A percentile compares a stretch with the other conserved stretches of the same genome.
These are phyloP conservation scores for Tolypocladium tropicale DNA, from an alignment of 2,329 filamentous ascomycete species.

Conservation along the genomic window DNA sequence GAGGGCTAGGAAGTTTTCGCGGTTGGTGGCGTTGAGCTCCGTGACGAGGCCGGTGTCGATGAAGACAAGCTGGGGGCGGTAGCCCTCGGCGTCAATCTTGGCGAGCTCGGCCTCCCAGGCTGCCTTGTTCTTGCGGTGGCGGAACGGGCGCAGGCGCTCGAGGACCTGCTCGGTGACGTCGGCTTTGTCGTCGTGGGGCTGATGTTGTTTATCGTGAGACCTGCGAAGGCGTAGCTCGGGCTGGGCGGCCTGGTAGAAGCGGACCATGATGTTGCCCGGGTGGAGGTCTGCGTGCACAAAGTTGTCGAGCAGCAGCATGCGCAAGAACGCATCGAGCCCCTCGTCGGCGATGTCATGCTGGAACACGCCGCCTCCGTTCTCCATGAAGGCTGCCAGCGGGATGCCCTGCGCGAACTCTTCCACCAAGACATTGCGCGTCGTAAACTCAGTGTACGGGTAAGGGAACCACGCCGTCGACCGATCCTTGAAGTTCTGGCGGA, in stretches of 20 bases:
- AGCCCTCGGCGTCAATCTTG: slow-evolving; percentile 77
- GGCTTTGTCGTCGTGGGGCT: slow-evolving; percentile 38
- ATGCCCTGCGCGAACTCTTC: slow-evolving; percentile 96
- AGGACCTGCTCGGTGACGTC: slow-evolving; percentile 87
- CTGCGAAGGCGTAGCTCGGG: slow-evolving; percentile 44
- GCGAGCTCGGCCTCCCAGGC: slow-evolving; percentile 67
- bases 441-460: slow-evolving; percentile 86
- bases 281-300: slow-evolving; percentile 96
- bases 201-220: slow-evolving; percentile 7
- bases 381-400: slow-evolving; percentile 78
- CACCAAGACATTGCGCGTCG: slow-evolving; percentile 81
- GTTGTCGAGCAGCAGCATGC: slow-evolving; percentile 95
- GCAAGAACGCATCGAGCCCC: slow-evolving; percentile 87
- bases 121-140: slow-evolving; percentile 46
- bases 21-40: slow-evolving; percentile 78
- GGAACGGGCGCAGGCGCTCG: slow-evolving; percentile 64
- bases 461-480: slow-evolving; percentile 94
- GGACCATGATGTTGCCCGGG: slow-evolving; percentile 98
- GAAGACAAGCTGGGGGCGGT: slow-evolving; percentile 88
- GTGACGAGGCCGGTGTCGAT: slow-evolving; percentile 96
- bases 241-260: slow-evolving; percentile 79
- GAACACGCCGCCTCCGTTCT: slow-evolving; percentile 85
- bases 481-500: slow-evolving; percentile 82
- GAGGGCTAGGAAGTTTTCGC: slow-evolving; percentile 84
- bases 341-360: slow-evolving; percentile 92